phyloP scores from a whole-genome alignment of 768 basidiomycete species.

The Nevesoporus exiguus region DNA sequence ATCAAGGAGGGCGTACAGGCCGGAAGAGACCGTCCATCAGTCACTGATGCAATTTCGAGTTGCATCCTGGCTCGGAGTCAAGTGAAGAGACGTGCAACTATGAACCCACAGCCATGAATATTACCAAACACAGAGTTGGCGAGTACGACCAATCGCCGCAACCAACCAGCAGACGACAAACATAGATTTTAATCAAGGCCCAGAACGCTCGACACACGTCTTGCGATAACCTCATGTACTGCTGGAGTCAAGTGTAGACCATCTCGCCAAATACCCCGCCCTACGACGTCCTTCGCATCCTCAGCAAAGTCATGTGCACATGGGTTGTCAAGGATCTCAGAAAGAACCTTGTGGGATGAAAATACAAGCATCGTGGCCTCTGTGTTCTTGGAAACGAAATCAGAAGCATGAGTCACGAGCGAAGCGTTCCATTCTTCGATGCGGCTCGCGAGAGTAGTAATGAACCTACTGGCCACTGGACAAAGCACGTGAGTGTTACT shows the following conservation, averaged over 20 bases:
- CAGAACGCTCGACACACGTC: conserved; percentile 2
- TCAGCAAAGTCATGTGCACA: conserved; percentile 5
- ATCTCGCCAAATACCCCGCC: conserved; percentile 36
- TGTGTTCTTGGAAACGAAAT: background rate
- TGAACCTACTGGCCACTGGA: background rate
- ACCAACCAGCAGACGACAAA: background rate
- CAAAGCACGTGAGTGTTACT: background rate
- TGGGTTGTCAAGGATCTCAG: conserved; percentile 10
- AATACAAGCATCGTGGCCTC: conserved; percentile 2
- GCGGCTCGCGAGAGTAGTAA: background rate
- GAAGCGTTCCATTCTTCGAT: conserved; percentile 7
- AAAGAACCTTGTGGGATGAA: conserved; percentile 8
- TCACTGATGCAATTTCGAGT: conserved; percentile 21
- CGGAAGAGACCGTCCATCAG: conserved; percentile 18
- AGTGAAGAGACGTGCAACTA: background rate
- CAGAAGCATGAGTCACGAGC: background rate
- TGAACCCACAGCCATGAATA: conserved; percentile 13
- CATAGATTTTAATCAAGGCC: background rate
- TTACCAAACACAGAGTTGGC: too few species aligned
- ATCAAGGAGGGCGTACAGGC: conserved; percentile 67
- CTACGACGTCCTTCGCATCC: background rate
- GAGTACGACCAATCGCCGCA: too few species aligned
- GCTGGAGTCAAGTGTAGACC: conserved; percentile 34
- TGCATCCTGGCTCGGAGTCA: conserved; percentile 2
- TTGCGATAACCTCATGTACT: conserved; percentile 34